These are phyloP conservation scores for Cyclaneusma minus DNA, from an alignment of 2,329 filamentous ascomycete species.

Conservation along the genomic window DNA sequence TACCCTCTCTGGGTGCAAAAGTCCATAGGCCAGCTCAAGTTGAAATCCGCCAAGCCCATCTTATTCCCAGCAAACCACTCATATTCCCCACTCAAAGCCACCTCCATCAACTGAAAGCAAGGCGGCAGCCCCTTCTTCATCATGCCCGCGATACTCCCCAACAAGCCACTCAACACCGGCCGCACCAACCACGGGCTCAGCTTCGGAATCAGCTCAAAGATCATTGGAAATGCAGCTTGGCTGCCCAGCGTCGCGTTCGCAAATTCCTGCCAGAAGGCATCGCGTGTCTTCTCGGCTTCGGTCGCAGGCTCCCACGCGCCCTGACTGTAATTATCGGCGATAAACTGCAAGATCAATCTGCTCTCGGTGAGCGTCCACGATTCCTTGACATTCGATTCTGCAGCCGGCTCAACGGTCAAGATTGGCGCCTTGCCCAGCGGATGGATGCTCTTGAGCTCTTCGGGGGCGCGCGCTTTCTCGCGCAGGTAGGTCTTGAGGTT, in stretches of 20 bases:
- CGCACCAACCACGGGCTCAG: slow-evolving; percentile 8
- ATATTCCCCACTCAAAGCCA: slow-evolving; percentile 11
- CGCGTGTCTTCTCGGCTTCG: slow-evolving; percentile 8
- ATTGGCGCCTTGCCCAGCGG: slow-evolving; percentile 16
- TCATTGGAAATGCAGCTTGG: slow-evolving; percentile 7
- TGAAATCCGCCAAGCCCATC: slow-evolving; percentile 1
- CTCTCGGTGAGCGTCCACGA: slow-evolving; percentile 15
- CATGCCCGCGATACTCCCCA: slow-evolving; percentile 7
- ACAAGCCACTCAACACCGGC: slow-evolving; percentile 10
- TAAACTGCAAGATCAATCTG: slow-evolving; percentile 14
- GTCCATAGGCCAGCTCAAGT: slow-evolving; percentile 1
- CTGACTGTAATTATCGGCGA: slow-evolving; percentile 12
- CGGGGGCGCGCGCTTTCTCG: slow-evolving; percentile 4
- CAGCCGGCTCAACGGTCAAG: slow-evolving; percentile 7
- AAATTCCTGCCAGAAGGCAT: slow-evolving; percentile 14
- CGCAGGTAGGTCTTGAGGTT: slow-evolving; percentile 12
- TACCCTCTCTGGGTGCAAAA: slow-evolving; percentile 7
- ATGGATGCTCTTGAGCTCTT: slow-evolving; percentile 8
- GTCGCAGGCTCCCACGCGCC: slow-evolving; percentile 9
- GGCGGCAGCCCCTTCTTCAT: too few species aligned
- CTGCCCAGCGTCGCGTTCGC: slow-evolving; percentile 8
- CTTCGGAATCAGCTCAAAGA: slow-evolving; percentile 12
- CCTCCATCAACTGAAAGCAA: slow-evolving; percentile 14
- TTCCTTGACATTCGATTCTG: slow-evolving; percentile 6
- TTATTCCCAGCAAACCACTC: slow-evolving; percentile 11